Conservation (phyloP, 306 rosid genomes). For the Hippophae tibetana region DNA sequence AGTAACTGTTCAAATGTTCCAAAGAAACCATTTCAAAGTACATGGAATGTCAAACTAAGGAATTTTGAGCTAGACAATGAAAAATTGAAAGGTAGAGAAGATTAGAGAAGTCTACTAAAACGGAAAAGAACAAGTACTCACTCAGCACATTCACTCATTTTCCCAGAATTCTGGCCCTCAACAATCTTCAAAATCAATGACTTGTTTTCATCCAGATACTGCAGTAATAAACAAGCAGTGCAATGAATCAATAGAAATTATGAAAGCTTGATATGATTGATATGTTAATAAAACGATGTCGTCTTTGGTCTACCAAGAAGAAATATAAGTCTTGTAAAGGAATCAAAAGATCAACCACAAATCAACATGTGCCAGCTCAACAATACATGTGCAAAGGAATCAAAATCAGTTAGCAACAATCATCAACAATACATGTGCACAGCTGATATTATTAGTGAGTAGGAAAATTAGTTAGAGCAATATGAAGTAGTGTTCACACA, state of each 20-base stretch:
- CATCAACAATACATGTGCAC: too few species aligned
- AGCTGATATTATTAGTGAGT: too few species aligned
- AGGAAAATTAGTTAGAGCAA: too few species aligned
- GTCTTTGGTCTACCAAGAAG: too few species aligned
- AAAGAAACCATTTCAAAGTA: background rate
- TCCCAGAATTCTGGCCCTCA: slow-evolving; percentile 93
- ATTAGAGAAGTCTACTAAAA: slow-evolving; percentile 1
- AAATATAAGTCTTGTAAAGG: too few species aligned
- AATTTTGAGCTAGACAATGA: slow-evolving; percentile 1
- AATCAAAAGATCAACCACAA: too few species aligned
- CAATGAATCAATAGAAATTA: slow-evolving; percentile 7
- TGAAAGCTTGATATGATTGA: too few species aligned
- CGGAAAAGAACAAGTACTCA: slow-evolving; percentile 31
- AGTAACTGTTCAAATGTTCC: background rate
- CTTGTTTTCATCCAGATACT: slow-evolving; percentile 99
- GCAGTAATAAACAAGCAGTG: slow-evolving; percentile 20
- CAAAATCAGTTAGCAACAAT: too few species aligned
- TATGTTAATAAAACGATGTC: too few species aligned
- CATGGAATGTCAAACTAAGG: background rate
- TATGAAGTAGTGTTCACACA: too few species aligned
- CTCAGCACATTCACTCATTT: slow-evolving; percentile 94
- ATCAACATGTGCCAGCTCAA: too few species aligned
- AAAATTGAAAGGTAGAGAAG: background rate
- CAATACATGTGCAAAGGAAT: too few species aligned
- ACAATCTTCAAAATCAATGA: slow-evolving; percentile 97